Evolutionary conservation across 495 filamentous ascomycete genomes (phyloP), one percentile per base, ranked within the genome.

Genomic region (Neurospora sp.): DNA sequence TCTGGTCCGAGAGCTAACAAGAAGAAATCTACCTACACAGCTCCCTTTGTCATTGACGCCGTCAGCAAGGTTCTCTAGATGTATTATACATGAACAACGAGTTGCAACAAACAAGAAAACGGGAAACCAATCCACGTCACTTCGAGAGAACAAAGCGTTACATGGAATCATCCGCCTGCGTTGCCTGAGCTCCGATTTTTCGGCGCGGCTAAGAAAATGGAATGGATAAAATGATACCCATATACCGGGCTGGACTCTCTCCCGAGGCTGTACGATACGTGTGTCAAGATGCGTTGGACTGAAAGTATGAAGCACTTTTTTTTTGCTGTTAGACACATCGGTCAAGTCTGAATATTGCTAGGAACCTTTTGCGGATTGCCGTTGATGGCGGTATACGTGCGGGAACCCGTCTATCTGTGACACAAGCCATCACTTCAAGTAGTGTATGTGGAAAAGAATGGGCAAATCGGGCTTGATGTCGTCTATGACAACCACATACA

Each of bases 21-120:
- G 46, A 20, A 7, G n/a, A 46, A 10, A 9, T 16, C 18, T 18
- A 37, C 18, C 18, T 18, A 37, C 18, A 40, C 74, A 96, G 94
- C 92, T 71, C 94, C 94, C 72, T 96, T 96, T 83, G 87, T 90
- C 74, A 83, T 96, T 81, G 92, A 96, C 75, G 92, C 90, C 77
- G 86, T 91, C 74, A 88, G 83, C 77, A 92, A 91, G 81, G 84
- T 96, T 75, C 85, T 96, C 70, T 97, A 90, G 69, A 37, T 46
- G 35, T 66, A 37, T 37, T 7, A 37, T 37, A 37, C 35, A 37
- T 37, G 7, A 37, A 37, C 35, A 37, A 37, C 35, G 3, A 39
- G 59, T 66, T 40, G 53, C 7, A 59, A 27, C 48, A 31, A 59
- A 27, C 27, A 27, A 1, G 0, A 53, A 2, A 14, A 59, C 22